Conservation (phyloP, 306 rosid genomes). For the Fragaria vesca region DNA sequence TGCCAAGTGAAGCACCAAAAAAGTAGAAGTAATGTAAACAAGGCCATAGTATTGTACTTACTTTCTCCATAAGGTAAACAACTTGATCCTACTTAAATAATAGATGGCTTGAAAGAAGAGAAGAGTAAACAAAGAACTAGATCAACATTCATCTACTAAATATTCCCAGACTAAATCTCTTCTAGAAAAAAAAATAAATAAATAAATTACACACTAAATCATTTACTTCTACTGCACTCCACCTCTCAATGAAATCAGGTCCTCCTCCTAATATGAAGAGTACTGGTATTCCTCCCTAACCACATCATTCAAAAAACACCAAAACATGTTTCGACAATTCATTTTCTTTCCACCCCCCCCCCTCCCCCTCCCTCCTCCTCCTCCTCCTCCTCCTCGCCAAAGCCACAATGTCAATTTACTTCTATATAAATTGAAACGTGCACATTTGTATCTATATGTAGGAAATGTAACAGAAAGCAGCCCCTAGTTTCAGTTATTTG, state of each 20-base stretch:
- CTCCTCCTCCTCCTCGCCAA: not conserved
- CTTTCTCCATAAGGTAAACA: not conserved
- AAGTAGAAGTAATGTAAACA: not conserved
- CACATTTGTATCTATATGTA: not conserved
- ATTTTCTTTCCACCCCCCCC: not conserved
- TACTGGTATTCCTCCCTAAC: not conserved
- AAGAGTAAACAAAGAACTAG: not conserved
- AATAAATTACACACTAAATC: not conserved
- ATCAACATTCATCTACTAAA: not conserved
- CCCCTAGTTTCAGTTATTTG: conserved; percentile 6
- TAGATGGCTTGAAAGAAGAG: not conserved
- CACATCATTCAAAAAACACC: not conserved
- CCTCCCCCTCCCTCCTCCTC: too few species aligned
- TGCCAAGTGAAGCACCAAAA: not conserved
- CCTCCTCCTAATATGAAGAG: not conserved
- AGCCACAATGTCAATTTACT: not conserved
- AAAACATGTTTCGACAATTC: not conserved
- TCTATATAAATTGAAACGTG: not conserved
- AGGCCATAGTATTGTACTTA: not conserved
- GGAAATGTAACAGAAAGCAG: not conserved
- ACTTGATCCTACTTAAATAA: not conserved
- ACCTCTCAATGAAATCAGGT: not conserved
- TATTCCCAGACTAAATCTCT: not conserved
- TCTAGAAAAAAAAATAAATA: too few species aligned
- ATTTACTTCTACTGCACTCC: not conserved